A percentile compares a stretch with the other conserved stretches of the same genome.
phyloP scores from a whole-genome alignment of 2,329 filamentous ascomycete species.

The Penicillium sp. region DNA sequence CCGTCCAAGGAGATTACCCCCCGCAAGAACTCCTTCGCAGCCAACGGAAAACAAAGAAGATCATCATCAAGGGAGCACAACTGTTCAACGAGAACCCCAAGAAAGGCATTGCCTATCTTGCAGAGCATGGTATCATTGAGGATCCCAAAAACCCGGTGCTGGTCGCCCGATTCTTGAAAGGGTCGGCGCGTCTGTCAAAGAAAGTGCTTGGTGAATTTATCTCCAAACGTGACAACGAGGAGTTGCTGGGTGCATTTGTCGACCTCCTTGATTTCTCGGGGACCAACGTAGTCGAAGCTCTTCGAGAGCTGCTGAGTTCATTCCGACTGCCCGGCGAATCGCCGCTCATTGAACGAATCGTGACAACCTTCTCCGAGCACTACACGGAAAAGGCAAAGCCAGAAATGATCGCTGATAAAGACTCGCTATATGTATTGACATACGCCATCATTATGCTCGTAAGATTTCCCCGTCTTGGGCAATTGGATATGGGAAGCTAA shows the following conservation, averaged over 20 bases:
- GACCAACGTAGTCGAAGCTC: conserved; percentile 84
- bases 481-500: not conserved
- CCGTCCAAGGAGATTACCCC: conserved; percentile 63
- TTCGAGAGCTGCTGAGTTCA: conserved; percentile 80
- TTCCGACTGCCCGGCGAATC: conserved; percentile 95
- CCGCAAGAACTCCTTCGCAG: conserved; percentile 64
- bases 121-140: conserved; percentile 80
- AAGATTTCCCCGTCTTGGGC: not conserved
- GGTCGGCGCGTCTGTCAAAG: conserved; percentile 85
- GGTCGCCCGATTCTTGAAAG: conserved; percentile 82
- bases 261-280: conserved; percentile 82
- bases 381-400: conserved; percentile 71
- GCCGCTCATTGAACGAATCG: conserved; percentile 85
- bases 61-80: conserved; percentile 80
- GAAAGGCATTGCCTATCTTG: conserved; percentile 79
- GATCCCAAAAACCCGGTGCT: conserved; percentile 70
- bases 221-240: conserved; percentile 84
- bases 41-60: conserved; percentile 75
- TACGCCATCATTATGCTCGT: conserved; percentile 92
- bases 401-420: conserved; percentile 75
- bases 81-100: conserved; percentile 98
- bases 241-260: conserved; percentile 80
- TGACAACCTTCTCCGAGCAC: conserved; percentile 81
- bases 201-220: conserved; percentile 87
- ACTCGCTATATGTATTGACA: conserved; percentile 83